A percentile compares a stretch with the other conserved stretches of the same genome.
These are phyloP conservation scores for Pleurotus citrinopileatus DNA, from an alignment of 768 basidiomycete genomes.

Conservation along the genomic window DNA sequence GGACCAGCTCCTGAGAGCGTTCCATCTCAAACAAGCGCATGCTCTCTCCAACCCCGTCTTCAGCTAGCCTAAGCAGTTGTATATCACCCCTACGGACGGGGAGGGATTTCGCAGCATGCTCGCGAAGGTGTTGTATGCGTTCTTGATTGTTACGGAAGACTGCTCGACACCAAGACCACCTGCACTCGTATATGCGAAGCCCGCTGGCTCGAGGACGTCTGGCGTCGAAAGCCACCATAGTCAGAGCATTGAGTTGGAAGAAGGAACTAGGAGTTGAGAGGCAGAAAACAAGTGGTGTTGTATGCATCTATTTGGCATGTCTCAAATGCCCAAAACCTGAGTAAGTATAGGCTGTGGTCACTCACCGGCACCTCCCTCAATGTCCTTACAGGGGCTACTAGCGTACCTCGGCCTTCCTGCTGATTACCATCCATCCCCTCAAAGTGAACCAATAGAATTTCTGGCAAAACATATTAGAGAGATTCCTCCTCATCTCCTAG, in stretches of 20 bases:
- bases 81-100: constrained; percentile 47
- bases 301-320: not conserved
- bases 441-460: constrained; percentile 57
- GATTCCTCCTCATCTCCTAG: constrained; percentile 27
- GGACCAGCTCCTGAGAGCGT: constrained; percentile 4
- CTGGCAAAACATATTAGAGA: constrained; percentile 38
- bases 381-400: constrained; percentile 34
- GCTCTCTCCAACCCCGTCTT: constrained; percentile 43
- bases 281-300: not conserved
- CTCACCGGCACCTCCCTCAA: too few relatives aligned
- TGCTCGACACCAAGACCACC: constrained; percentile 53
- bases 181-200: constrained; percentile 27
- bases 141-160: constrained; percentile 34
- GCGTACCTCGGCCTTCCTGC: constrained; percentile 55
- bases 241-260: too few relatives aligned
- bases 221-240: too few relatives aligned
- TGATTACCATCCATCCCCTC: constrained; percentile 61
- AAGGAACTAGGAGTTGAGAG: too few relatives aligned
- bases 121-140: constrained; percentile 44
- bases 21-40: constrained; percentile 21
- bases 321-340: too few relatives aligned
- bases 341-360: too few relatives aligned
- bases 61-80: constrained; percentile 35
- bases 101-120: constrained; percentile 42
- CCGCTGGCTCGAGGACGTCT: too few relatives aligned